phyloP scores from a whole-genome alignment of 2,329 filamentous ascomycete species.

The Cladosporium sp. region DNA sequence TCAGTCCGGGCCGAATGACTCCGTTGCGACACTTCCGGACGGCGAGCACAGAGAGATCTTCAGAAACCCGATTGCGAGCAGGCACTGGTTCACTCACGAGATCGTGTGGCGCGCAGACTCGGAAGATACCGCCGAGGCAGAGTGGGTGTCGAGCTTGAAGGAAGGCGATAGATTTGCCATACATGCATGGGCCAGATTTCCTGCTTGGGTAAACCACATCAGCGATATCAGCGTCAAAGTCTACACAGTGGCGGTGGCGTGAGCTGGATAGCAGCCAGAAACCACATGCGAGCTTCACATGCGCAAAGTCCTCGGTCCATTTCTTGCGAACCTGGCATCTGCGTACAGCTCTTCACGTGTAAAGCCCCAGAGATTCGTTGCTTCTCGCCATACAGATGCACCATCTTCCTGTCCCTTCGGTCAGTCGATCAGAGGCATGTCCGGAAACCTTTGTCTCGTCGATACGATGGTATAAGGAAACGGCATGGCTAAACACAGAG shows the following conservation, averaged over 20 bases:
- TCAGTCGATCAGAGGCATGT: conserved; percentile 2
- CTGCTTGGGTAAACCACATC: conserved; percentile 17
- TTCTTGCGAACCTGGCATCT: background rate
- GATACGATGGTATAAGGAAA: too few species aligned
- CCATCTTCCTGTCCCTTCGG: background rate
- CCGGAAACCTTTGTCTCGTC: background rate
- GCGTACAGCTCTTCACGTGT: background rate
- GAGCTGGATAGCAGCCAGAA: background rate
- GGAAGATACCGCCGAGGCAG: conserved; percentile 2
- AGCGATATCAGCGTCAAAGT: conserved; percentile 6
- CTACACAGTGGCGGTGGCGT: conserved; percentile 14
- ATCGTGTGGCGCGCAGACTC: conserved; percentile 12
- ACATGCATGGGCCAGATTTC: conserved; percentile 15
- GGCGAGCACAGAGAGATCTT: background rate
- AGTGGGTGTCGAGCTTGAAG: conserved; percentile 16
- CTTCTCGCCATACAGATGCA: background rate
- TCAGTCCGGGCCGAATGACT: background rate
- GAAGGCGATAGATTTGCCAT: conserved; percentile 14
- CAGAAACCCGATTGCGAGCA: background rate
- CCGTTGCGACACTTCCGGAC: background rate
- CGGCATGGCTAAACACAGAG: too few species aligned
- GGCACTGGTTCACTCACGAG: background rate
- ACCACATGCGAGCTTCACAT: too few species aligned
- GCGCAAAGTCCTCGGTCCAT: background rate
- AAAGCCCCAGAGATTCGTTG: background rate